Evolutionary conservation across 805 yeast species (phyloP), one percentile per base, ranked within the genome.

Genomic region (Wickerhamiella nectarea): DNA sequence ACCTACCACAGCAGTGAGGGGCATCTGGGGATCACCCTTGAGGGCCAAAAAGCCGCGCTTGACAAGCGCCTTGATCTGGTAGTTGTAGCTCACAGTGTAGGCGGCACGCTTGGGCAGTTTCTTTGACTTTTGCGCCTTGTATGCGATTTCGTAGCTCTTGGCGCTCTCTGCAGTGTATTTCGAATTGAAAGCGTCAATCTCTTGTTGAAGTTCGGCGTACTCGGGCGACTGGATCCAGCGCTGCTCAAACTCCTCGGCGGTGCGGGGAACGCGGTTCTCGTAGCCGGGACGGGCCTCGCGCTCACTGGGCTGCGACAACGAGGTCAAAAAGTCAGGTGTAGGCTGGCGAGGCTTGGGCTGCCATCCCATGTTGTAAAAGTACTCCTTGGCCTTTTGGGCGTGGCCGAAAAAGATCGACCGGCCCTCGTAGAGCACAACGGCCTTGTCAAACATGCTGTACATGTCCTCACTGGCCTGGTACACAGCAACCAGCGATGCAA

Each of bases 381-480:
- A 80, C 21, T 62, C 59, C 50, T 71, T 72, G 6, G 80, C 84
- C 31, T 65, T 59, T 1, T 55, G 56, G 5, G 69, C 64, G 9
- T 75, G 72, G n/a, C 89, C 89, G 55, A 67, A 80, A 55, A 64
- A 80, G 40, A 80, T 67, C 60, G 79, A 82, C 41, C 67, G 62
- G 26, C 82, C 82, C 19, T 65, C 70, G 57, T 76, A 75, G 15
- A 79, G 55, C 9, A 78, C 74, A 17, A 70, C 60, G 8, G 74
- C 84, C 50, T 76, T 74, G 58, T 78, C 80, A 55, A 78, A 78
- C 43, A 71, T 60, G 33, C 74, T 69, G 58, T 75, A 79, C 45
- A 78, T 75, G 51, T 75, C 75, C 56, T 77, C 79, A 28, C 78
- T 72, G 46, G 80, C 79, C 60, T 77, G 83, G 58, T 75, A 75